A percentile compares a stretch with the other conserved stretches of the same genome.
Conservation (phyloP, 305 asterid genomes). For the Andrographis paniculata region DNA sequence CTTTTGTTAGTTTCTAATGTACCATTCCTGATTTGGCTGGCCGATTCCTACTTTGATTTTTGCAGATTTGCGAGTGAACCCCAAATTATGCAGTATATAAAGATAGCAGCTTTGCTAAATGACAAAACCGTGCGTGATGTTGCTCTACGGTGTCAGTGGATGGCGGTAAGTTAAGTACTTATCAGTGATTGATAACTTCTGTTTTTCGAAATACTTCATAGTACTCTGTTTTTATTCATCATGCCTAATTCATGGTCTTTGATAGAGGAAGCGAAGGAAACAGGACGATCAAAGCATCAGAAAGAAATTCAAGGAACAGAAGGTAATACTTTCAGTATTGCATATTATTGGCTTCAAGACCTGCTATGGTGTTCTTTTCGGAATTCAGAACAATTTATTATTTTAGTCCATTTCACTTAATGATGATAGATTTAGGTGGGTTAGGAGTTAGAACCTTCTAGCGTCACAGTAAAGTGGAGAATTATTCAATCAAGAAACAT, state of each 20-base stretch:
- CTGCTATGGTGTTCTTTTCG: no score
- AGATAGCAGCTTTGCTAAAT: constrained; percentile 45
- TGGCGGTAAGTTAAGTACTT: constrained; percentile 32
- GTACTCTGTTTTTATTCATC: not conserved
- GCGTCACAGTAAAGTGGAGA: no score
- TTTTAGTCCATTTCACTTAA: no score
- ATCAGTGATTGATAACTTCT: not conserved
- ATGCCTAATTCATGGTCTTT: constrained; percentile 10
- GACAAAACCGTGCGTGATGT: constrained; percentile 66
- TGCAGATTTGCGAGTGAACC: constrained; percentile 48
- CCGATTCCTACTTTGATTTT: not conserved
- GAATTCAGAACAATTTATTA: no score
- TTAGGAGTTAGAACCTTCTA: no score
- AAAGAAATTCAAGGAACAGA: constrained; percentile 61
- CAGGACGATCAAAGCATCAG: constrained; percentile 54
- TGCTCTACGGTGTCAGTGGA: constrained; percentile 68
- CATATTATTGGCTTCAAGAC: not conserved
- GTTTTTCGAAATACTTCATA: not conserved
- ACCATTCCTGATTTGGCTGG: not conserved
- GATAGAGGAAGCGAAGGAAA: constrained; percentile 83
- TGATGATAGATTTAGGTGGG: no score
- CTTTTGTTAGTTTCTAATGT: no score
- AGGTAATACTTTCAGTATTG: constrained; percentile 26
- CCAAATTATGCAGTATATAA: constrained; percentile 42
- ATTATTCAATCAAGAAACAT: no score